Evolutionary conservation across 768 basidiomycete genomes (phyloP).

Genomic region (Suillus weaverae): DNA sequence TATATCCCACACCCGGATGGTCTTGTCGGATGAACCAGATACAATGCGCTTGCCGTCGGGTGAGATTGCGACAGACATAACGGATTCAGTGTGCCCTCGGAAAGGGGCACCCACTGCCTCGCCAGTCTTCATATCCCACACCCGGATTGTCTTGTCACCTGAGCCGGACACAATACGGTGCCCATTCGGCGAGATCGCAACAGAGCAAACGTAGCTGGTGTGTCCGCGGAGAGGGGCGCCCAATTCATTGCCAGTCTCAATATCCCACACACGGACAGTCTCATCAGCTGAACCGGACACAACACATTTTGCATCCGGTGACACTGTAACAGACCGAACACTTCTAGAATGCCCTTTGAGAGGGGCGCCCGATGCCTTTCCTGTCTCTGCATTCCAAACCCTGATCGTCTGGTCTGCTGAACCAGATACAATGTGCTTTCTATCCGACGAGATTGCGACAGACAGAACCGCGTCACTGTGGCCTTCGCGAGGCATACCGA

Average conservation of each 20-base stretch:
- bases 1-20: slow-evolving; percentile 2
- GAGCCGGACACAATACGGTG: slow-evolving; percentile 10
- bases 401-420: not conserved
- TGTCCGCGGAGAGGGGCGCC: not conserved
- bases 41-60: not conserved
- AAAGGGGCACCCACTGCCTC: not conserved
- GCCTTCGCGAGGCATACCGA: not conserved
- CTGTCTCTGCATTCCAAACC: not conserved
- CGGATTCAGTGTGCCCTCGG: not conserved
- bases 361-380: not conserved
- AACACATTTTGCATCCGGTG: slow-evolving; percentile 10
- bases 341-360: slow-evolving; percentile 3
- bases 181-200: slow-evolving; percentile 11
- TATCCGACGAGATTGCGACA: not conserved
- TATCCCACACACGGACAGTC: slow-evolving; percentile 1
- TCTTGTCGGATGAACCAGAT: slow-evolving; percentile 1
- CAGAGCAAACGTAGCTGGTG: not conserved
- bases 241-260: not conserved
- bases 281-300: slow-evolving; percentile 6
- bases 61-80: not conserved
- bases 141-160: slow-evolving; percentile 7
- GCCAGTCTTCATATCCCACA: slow-evolving; percentile 15
- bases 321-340: slow-evolving; percentile 13
- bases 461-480: fast-evolving
- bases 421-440: not conserved